These are phyloP conservation scores for Coemansia guatemalensis DNA, from an alignment of 192 early-diverging fungal genomes.

Conservation along the genomic window DNA sequence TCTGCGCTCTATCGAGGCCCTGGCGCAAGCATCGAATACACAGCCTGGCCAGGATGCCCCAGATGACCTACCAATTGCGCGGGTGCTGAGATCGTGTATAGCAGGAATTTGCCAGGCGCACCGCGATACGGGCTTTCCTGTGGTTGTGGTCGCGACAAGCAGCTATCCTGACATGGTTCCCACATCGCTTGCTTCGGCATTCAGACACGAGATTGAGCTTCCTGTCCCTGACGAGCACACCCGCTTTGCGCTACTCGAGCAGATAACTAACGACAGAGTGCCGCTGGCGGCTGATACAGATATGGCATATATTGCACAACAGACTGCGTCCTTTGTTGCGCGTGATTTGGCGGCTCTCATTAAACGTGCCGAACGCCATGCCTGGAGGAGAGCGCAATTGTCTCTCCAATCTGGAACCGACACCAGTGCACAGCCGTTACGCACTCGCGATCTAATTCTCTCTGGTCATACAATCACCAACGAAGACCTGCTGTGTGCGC, in stretches of 20 bases:
- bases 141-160: conserved; percentile 77
- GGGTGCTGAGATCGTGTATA: conserved; percentile 41
- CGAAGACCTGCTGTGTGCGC: conserved; percentile 77
- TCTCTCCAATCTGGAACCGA: neutral
- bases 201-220: conserved; percentile 74
- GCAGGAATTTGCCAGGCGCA: conserved; percentile 21
- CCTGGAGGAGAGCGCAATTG: conserved; percentile 56
- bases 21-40: conserved; percentile 56
- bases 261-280: conserved; percentile 49
- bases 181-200: conserved; percentile 69
- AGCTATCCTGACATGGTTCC: conserved; percentile 80
- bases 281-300: conserved; percentile 77
- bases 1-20: conserved; percentile 75
- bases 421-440: conserved; percentile 1
- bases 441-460: conserved; percentile 56
- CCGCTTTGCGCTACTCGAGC: conserved; percentile 64
- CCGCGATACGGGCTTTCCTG: conserved; percentile 61
- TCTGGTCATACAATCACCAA: conserved; percentile 76
- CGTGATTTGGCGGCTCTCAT: conserved; percentile 81
- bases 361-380: conserved; percentile 66
- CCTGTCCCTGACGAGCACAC: conserved; percentile 72
- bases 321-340: conserved; percentile 89
- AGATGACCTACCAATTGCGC: conserved; percentile 45
- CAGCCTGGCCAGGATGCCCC: conserved; percentile 37
- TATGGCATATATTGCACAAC: conserved; percentile 71